Conservation (phyloP, 2,329 filamentous ascomycete species). For the Neopestalotiopsis sp. region DNA sequence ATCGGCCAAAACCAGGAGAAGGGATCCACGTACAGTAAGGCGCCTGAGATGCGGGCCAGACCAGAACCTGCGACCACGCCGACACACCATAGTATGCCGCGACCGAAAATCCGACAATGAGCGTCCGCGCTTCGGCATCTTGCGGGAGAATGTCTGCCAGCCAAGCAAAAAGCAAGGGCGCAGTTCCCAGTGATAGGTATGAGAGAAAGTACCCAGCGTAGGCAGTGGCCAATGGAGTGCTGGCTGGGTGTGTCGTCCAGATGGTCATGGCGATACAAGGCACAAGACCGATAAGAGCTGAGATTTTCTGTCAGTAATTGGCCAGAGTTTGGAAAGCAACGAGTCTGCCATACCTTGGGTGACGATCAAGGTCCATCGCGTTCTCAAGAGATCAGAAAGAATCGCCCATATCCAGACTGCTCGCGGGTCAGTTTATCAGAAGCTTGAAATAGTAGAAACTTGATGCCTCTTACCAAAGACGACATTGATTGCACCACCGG, state of each 20-base stretch:
- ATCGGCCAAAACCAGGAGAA: neutral
- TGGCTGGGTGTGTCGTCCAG: slow-evolving; percentile 53
- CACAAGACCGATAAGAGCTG: slow-evolving; percentile 49
- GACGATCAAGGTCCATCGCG: slow-evolving; percentile 56
- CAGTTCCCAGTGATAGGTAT: slow-evolving; percentile 53
- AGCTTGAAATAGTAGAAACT: too few species aligned
- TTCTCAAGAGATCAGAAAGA: slow-evolving; percentile 31
- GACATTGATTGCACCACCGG: slow-evolving; percentile 53
- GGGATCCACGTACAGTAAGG: slow-evolving; percentile 46
- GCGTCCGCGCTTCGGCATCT: slow-evolving; percentile 53
- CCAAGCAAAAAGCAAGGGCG: slow-evolving; percentile 58
- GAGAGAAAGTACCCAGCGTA: slow-evolving; percentile 60
- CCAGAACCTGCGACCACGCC: slow-evolving; percentile 56
- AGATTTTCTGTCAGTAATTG: neutral
- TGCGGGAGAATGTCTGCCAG: slow-evolving; percentile 55
- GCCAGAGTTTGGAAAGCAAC: neutral
- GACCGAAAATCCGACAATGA: slow-evolving; percentile 55
- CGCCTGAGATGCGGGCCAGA: slow-evolving; percentile 57
- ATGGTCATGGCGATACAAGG: slow-evolving; percentile 57
- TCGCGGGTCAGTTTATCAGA: neutral
- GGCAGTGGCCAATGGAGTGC: slow-evolving; percentile 49
- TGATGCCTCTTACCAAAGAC: slow-evolving; percentile 39
- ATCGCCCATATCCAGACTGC: slow-evolving; percentile 46
- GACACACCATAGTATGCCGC: slow-evolving; percentile 56
- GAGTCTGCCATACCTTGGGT: slow-evolving; percentile 41